A percentile compares a stretch with the other conserved stretches of the same genome.
Evolutionary conservation across 2,329 filamentous ascomycete species (phyloP).

Genomic region (Cladophialophora carrionii): DNA sequence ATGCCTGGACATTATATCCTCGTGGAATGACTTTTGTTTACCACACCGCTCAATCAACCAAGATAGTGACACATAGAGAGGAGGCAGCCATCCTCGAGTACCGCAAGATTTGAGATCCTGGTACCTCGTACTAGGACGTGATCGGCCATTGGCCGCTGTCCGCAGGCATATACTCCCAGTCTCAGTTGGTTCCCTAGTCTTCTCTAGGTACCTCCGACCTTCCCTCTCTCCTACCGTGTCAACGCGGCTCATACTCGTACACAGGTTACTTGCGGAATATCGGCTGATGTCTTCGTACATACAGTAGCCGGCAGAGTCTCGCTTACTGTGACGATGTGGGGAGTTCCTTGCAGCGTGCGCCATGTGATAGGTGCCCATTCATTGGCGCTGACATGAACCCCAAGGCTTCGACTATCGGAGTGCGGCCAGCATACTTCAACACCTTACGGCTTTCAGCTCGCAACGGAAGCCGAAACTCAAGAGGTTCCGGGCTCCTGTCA

Average conservation of each 20-base stretch:
- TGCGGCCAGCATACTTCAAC: neutral
- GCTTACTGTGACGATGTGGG: constrained; percentile 17
- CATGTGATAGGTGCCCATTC: neutral
- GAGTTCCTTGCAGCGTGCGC: neutral
- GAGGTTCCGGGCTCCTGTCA: neutral
- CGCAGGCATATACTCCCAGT: neutral
- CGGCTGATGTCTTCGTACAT: neutral
- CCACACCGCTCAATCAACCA: neutral
- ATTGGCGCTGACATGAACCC: constrained; percentile 13
- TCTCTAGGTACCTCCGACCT: neutral
- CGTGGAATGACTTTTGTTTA: neutral
- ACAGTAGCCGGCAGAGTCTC: constrained; percentile 5
- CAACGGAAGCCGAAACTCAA: constrained; percentile 16
- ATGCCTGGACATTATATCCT: neutral
- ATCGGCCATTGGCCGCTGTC: neutral
- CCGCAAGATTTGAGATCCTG: neutral
- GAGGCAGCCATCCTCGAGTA: neutral
- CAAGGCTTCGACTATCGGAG: neutral
- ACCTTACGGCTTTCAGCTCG: constrained; percentile 14
- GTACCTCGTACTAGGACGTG: neutral
- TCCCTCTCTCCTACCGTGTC: neutral
- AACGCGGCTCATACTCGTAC: neutral
- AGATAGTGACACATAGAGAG: neutral
- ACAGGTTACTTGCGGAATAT: neutral
- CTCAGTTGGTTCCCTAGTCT: neutral